These are phyloP conservation scores for rapeseed (Brassica napus) DNA, from an alignment of 345 rosid genomes.

Conservation along the genomic window Da-Ae NC_063444.1:35935501-35936000, in stretches of 20 bases:
- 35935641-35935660: not conserved
- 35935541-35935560: slow-evolving; percentile 96
- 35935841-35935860: slow-evolving; percentile 75
- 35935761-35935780: slow-evolving; percentile 32
- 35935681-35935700: slow-evolving; percentile 68
- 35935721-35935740: slow-evolving; percentile 72
- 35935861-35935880: slow-evolving; percentile 75
- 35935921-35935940: slow-evolving; percentile 93
- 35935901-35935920: slow-evolving; percentile 90
- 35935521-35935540: slow-evolving; percentile 85
- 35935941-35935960: slow-evolving; percentile 92
- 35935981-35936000: slow-evolving; percentile 16
- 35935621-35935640: not conserved
- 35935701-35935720: slow-evolving; percentile 91
- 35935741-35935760: slow-evolving; percentile 94
- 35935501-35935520: slow-evolving; percentile 88
- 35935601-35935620: not conserved
- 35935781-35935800: not conserved
- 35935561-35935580: slow-evolving; percentile 83
- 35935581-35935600: slow-evolving; percentile 18
- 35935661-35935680: slow-evolving; percentile 48
- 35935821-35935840: slow-evolving; percentile 3
- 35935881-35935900: slow-evolving; percentile 94
- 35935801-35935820: not conserved
- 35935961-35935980: slow-evolving; percentile 90